A percentile compares a stretch with the other conserved stretches of the same genome.
Conservation (phyloP, 768 basidiomycete genomes). For the Chlorophyllum brunneum region DNA sequence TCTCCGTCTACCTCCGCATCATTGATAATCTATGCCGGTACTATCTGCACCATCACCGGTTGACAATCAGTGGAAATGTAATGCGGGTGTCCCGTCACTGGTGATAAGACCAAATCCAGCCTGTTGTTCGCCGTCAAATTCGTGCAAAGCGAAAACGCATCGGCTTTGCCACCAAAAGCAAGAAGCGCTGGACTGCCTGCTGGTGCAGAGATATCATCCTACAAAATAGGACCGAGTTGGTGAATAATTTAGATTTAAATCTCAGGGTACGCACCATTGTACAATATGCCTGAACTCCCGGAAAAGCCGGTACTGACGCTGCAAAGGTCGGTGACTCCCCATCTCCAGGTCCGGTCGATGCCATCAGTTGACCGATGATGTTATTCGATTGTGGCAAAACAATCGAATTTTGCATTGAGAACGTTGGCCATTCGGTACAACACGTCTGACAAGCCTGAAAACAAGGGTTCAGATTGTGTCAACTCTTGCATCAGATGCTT, state of each 20-base stretch:
- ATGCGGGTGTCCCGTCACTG: slow-evolving; percentile 39
- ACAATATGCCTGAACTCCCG: slow-evolving; percentile 38
- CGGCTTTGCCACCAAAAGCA: slow-evolving; percentile 34
- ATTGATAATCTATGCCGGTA: slow-evolving; percentile 15
- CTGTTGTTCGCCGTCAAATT: slow-evolving; percentile 38
- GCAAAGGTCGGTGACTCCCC: slow-evolving; percentile 43
- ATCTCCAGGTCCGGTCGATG: slow-evolving; percentile 31
- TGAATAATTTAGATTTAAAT: background rate
- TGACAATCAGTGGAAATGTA: slow-evolving; percentile 34
- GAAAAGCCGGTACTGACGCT: slow-evolving; percentile 40
- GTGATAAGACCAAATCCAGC: slow-evolving; percentile 38
- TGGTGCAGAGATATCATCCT: slow-evolving; percentile 24
- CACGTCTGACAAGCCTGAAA: slow-evolving; percentile 35
- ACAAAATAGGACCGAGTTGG: background rate
- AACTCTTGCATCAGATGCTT: background rate
- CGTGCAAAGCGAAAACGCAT: slow-evolving; percentile 39
- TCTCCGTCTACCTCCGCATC: slow-evolving; percentile 11
- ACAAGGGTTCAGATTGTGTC: background rate
- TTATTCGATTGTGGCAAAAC: slow-evolving; percentile 34
- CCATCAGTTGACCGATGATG: slow-evolving; percentile 34
- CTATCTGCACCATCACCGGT: slow-evolving; percentile 34
- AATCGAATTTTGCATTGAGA: slow-evolving; percentile 35
- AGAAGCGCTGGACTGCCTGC: slow-evolving; percentile 28
- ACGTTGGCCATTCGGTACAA: slow-evolving; percentile 40
- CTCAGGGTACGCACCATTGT: slow-evolving; percentile 29